phyloP scores from a whole-genome alignment of 345 rosid genomes.

The Chamaenerion angustifolium region DNA sequence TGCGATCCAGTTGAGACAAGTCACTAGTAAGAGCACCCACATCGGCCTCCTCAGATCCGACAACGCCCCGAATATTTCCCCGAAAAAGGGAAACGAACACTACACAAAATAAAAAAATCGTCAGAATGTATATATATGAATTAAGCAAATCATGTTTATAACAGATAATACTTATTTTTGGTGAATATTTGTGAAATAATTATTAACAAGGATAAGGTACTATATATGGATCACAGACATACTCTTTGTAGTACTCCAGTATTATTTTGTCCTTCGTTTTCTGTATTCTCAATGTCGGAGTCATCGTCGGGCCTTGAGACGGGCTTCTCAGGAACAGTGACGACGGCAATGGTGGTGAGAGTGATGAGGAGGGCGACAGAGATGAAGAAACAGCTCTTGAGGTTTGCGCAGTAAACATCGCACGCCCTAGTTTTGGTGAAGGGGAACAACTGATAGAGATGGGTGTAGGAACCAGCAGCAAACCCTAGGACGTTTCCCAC shows the following conservation, averaged over 20 bases:
- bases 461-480: slow-evolving; percentile 24
- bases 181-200: no score
- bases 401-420: slow-evolving; percentile 34
- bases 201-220: background rate
- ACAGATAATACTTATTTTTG: no score
- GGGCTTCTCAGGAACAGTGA: slow-evolving; percentile 15
- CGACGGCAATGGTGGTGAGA: slow-evolving; percentile 16
- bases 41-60: slow-evolving; percentile 23
- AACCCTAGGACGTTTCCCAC: slow-evolving; percentile 32
- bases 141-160: no score
- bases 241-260: background rate
- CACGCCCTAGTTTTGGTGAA: slow-evolving; percentile 31
- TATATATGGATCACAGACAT: background rate
- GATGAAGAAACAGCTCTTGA: slow-evolving; percentile 32
- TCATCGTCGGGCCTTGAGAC: slow-evolving; percentile 1
- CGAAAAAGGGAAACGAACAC: slow-evolving; percentile 6
- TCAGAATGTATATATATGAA: no score
- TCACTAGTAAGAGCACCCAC: slow-evolving; percentile 32
- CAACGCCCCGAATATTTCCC: slow-evolving; percentile 18
- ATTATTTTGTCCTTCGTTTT: background rate
- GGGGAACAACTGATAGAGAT: slow-evolving; percentile 17
- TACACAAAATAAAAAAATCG: background rate
- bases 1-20: slow-evolving; percentile 35
- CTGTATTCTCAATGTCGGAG: background rate
- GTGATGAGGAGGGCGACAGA: slow-evolving; percentile 18